phyloP scores from a whole-genome alignment of 2,329 filamentous ascomycete species.

The Ophiosphaerella herpotricha region DNA sequence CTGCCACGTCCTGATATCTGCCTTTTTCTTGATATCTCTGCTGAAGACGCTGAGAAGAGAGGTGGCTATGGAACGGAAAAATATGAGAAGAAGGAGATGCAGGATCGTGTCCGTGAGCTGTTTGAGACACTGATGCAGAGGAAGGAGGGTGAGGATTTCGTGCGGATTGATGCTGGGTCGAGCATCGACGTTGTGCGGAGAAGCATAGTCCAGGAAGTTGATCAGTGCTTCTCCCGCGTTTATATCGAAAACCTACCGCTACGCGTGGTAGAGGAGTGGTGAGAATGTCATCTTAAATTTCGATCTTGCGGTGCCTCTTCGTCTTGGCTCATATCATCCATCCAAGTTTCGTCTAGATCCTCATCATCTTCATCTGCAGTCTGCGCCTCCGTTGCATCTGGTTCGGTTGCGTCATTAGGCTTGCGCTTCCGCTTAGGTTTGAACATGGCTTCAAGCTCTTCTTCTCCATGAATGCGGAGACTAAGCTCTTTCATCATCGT shows the following conservation, averaged over 20 bases:
- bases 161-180: conserved; percentile 60
- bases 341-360: conserved; percentile 43
- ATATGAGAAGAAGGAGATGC: conserved; percentile 86
- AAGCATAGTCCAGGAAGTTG: conserved; percentile 32
- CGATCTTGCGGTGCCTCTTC: conserved; percentile 12
- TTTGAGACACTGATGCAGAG: conserved; percentile 63
- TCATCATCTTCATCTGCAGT: conserved; percentile 33
- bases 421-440: conserved; percentile 56
- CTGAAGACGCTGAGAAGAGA: conserved; percentile 71
- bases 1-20: conserved; percentile 86
- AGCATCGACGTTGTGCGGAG: conserved; percentile 57
- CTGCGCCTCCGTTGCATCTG: conserved; percentile 13
- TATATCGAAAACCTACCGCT: conserved; percentile 24
- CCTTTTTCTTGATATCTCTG: conserved; percentile 81
- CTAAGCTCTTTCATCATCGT: conserved; percentile 83
- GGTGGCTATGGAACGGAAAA: conserved; percentile 89
- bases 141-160: conserved; percentile 58
- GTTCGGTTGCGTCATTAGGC: conserved; percentile 24
- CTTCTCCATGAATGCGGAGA: conserved; percentile 70
- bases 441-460: conserved; percentile 71
- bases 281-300: conserved; percentile 1
- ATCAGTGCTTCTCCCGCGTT: conserved; percentile 31
- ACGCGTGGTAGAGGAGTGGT: conserved; percentile 39
- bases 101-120: conserved; percentile 74
- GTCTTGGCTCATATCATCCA: conserved; percentile 39